Base-by-base conservation (phyloP, 2,329 filamentous ascomycete species). In the Pseudocercospora cruenta region DNA sequence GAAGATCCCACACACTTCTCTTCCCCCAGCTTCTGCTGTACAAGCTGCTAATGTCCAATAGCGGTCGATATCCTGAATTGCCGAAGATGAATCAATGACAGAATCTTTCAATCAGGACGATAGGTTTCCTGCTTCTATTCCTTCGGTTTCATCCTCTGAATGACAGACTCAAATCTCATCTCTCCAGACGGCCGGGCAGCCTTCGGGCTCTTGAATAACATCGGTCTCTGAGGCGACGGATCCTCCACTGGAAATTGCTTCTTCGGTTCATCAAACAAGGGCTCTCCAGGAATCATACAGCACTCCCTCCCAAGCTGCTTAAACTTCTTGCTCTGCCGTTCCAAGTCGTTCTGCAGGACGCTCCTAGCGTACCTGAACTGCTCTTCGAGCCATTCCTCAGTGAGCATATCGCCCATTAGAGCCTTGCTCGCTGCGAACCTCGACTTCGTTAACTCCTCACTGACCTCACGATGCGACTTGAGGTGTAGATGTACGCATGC, bases 311-410 rank as follows among this genome's bases (percentile, higher is more conserved):
- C 70, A 12, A 69, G 47, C 43, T 61, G 55, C 36, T 51, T 54
- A 39, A 70, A 66, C 26, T 61, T 58, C 24, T 31, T 57, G 12
- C 58, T 54, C 57, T 71, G 67, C 59, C 64, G 65, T 12, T 58
- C 45, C 26, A 64, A 51, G 58, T 70, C 70, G 31, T 70, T 70
- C 43, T 68, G 64, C 64, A 67, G 65, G 3, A 67, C 67, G 6
- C 59, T 28, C 58, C 63, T 58, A 28, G 43, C 62, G 51, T 65
- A 66, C 33, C 39, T 47, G 4, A 58, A 31, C 58, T 64, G 58
- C 54, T 60, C 24, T 8, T 68, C 60, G 12, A 59, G n/a, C 65
- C 65, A 69, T 7, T 47, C 65, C 14, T 55, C 21, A 3, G 58
- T 26, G 16, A 64, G n/a, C 5, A 16, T 19, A n/a, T 31, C 60